phyloP scores from a whole-genome alignment of 163 green algal genomes.

The Scenedesmus sp. region DNA sequence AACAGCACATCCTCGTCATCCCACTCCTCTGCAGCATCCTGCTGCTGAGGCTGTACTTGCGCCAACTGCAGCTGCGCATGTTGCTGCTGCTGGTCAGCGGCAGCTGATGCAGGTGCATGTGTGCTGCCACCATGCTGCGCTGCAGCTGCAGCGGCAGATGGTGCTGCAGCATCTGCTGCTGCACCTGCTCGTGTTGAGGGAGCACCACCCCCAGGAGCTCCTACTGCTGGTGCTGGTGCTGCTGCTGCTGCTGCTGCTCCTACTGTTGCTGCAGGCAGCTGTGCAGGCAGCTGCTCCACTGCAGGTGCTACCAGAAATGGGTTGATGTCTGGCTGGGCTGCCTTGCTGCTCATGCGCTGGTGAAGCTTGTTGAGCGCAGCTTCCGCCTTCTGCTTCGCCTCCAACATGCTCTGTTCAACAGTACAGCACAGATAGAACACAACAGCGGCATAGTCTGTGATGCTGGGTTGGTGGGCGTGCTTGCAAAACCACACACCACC shows the following conservation, averaged over 20 bases:
- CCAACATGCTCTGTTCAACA: constrained; percentile 56
- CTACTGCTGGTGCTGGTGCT: neutral
- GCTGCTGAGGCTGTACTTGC: constrained; percentile 23
- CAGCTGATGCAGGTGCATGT: neutral
- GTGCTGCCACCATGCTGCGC: neutral
- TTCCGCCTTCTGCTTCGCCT: constrained; percentile 60
- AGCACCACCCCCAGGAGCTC: no score
- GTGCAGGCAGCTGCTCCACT: constrained; percentile 25
- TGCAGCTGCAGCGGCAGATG: neutral
- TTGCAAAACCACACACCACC: no score
- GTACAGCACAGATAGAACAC: neutral
- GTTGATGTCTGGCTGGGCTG: constrained; percentile 50
- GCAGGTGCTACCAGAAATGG: constrained; percentile 56
- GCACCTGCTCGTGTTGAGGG: no score
- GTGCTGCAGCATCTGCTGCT: neutral
- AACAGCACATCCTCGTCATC: constrained; percentile 35
- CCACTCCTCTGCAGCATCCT: neutral
- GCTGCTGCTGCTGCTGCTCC: neutral
- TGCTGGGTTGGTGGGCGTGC: no score
- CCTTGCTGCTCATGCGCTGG: constrained; percentile 48
- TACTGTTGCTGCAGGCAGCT: constrained; percentile 31
- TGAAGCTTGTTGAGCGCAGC: constrained; percentile 54
- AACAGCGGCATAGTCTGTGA: neutral
- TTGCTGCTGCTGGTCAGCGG: neutral
- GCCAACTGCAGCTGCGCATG: neutral